Base-by-base conservation (phyloP, 805 yeast species). In the Sugiyamaella marilandica region DNA sequence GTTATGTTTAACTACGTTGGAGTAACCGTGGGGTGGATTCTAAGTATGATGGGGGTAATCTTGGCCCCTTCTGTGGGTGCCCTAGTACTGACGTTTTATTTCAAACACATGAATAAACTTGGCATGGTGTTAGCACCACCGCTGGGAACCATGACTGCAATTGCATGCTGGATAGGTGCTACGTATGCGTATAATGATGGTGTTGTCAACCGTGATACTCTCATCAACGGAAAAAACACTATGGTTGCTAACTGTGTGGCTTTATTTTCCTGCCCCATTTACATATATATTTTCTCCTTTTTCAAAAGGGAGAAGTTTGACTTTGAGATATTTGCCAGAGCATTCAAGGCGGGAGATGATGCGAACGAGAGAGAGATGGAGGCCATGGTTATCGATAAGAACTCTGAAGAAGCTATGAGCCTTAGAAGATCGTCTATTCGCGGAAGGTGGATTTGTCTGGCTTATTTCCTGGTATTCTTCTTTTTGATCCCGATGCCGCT, bases 401-500 rank as follows among this genome's bases (percentile, higher is more conserved):
- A 52, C 13, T 75, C 70, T 13, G 75, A 72, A 39, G 95, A 87
- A 56, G 72, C 75, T 47, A 70, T 63, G 9, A 65, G 72, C 9
- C 74, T 88, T 57, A 67, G 68, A 47, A 76, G 70, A 58, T 81
- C 87, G 3, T 77, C 86, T 44, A 82, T 76, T 58, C 70, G 71
- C 41, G 92, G 90, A 1, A 78, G 79, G 35, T 70, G 69, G 49
- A 72, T 85, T 39, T 84, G 90, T 64, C 65, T 79, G 2, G 70
- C 77, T 41, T 74, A 87, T 58, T 81, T 88, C 8, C 59, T 87
- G 10, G 74, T 84, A 44, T 70, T 89, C 48, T 70, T 88, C 33
- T 76, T 90, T 29, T 62, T 89, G 26, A 87, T 94, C 90, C 96
- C 96, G 62, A 85, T 88, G 88, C 95, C 96, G 59, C 83, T 89